Evolutionary conservation across 2,329 filamentous ascomycete genomes (phyloP).

Genomic region (Pseudocercospora cruenta): DNA sequence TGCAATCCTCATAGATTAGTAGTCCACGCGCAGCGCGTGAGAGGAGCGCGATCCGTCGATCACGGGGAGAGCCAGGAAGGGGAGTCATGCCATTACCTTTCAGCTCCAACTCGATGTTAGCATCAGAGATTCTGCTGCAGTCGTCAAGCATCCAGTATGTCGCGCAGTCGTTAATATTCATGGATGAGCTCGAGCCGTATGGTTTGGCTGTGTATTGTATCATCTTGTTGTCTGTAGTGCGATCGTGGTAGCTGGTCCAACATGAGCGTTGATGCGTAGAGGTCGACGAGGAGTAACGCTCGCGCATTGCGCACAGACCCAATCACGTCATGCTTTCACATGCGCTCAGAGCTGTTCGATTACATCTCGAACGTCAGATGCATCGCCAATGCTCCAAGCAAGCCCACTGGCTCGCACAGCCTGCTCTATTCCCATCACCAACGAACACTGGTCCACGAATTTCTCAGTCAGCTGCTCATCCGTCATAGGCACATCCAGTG

Average conservation of each 20-base stretch:
- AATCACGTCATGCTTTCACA: neutral
- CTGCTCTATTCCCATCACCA: constrained; percentile 45
- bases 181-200: neutral
- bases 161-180: neutral
- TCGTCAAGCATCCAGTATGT: neutral
- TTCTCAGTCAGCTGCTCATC: constrained; percentile 52
- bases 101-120: neutral
- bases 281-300: neutral
- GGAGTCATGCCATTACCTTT: neutral
- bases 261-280: neutral
- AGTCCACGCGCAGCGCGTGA: constrained; percentile 3
- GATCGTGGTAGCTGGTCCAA: neutral
- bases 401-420: constrained; percentile 29
- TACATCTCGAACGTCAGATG: constrained; percentile 22
- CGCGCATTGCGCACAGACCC: neutral
- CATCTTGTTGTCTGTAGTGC: neutral
- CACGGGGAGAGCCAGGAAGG: neutral
- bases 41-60: neutral
- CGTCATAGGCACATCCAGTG: constrained; percentile 53
- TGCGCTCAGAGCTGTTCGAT: neutral
- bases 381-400: constrained; percentile 30
- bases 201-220: neutral
- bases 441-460: constrained; percentile 53
- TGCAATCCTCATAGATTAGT: neutral
- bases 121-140: neutral